Conservation (phyloP, 768 basidiomycete genomes). For the Leccinum uliginosum region DNA sequence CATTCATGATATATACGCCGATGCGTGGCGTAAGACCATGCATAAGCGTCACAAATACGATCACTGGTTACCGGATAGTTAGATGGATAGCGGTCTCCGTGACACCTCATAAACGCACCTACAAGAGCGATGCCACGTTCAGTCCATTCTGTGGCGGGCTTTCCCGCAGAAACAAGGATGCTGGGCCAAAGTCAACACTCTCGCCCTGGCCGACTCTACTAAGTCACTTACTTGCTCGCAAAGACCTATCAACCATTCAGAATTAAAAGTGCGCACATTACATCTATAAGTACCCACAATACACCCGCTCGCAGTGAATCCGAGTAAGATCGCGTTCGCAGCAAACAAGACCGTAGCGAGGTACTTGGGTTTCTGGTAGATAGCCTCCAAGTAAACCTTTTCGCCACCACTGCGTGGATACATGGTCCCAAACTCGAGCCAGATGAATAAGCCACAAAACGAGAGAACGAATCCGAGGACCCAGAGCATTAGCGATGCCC, state of each 20-base stretch:
- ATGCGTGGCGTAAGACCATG: slow-evolving; percentile 49
- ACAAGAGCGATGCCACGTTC: slow-evolving; percentile 57
- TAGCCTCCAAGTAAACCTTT: slow-evolving; percentile 58
- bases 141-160: slow-evolving; percentile 40
- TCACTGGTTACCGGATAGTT: slow-evolving; percentile 33
- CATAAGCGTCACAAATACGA: slow-evolving; percentile 45
- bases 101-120: slow-evolving; percentile 31
- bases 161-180: slow-evolving; percentile 45
- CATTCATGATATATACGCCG: slow-evolving; percentile 54
- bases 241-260: slow-evolving; percentile 23
- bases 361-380: slow-evolving; percentile 45
- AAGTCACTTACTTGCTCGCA: slow-evolving; percentile 30
- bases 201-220: too few species aligned
- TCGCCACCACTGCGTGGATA: slow-evolving; percentile 59
- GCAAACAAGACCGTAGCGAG: slow-evolving; percentile 49
- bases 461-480: slow-evolving; percentile 57
- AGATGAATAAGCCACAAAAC: slow-evolving; percentile 56
- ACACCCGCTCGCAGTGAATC: slow-evolving; percentile 42
- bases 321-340: slow-evolving; percentile 42
- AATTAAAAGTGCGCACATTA: neutral
- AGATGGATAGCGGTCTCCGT: neutral
- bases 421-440: slow-evolving; percentile 64
- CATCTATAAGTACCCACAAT: slow-evolving; percentile 31
- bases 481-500: slow-evolving; percentile 61
- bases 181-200: slow-evolving; percentile 21